Percentiles rank a stretch among this genome's conserved stretches.
phyloP scores from a whole-genome alignment of 345 rosid species.

The Citrus cavaleriei region DNA sequence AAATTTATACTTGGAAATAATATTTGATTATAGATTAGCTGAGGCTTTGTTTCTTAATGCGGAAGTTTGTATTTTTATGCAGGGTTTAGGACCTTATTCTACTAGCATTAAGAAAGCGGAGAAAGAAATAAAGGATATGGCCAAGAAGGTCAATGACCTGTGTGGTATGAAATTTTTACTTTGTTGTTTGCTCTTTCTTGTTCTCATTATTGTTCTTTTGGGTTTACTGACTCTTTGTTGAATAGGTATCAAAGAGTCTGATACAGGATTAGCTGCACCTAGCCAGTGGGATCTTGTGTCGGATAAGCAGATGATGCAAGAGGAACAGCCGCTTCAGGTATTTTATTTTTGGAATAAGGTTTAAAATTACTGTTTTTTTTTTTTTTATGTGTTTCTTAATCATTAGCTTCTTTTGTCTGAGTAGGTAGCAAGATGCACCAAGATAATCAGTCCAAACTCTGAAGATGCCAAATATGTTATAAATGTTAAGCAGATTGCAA shows the following conservation, averaged over 20 bases:
- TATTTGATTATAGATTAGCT: not conserved
- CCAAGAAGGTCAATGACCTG: conserved; percentile 84
- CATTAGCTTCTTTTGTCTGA: not conserved
- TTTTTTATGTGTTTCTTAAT: not conserved
- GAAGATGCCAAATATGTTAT: conserved; percentile 96
- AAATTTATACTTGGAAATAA: not conserved
- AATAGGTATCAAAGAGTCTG: conserved; percentile 94
- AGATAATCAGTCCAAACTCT: conserved; percentile 91
- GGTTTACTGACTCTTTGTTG: not conserved
- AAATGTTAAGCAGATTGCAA: conserved; percentile 95
- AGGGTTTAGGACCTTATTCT: conserved; percentile 97
- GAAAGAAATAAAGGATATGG: conserved; percentile 88
- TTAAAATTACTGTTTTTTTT: not conserved
- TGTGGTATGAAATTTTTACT: conserved; percentile 49
- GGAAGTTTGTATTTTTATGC: not conserved
- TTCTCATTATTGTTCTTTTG: not conserved
- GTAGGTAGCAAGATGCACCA: conserved; percentile 93
- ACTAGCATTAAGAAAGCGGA: conserved; percentile 79
- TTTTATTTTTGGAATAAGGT: not conserved
- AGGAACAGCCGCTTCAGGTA: conserved; percentile 94
- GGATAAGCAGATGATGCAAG: conserved; percentile 99
- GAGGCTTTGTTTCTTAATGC: not conserved
- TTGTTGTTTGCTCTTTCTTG: not conserved
- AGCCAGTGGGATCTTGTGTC: conserved; percentile 99
- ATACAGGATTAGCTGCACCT: conserved; percentile 94